phyloP scores from a whole-genome alignment of 192 early-diverging fungal genomes.

The Piromyces finnis region DNA sequence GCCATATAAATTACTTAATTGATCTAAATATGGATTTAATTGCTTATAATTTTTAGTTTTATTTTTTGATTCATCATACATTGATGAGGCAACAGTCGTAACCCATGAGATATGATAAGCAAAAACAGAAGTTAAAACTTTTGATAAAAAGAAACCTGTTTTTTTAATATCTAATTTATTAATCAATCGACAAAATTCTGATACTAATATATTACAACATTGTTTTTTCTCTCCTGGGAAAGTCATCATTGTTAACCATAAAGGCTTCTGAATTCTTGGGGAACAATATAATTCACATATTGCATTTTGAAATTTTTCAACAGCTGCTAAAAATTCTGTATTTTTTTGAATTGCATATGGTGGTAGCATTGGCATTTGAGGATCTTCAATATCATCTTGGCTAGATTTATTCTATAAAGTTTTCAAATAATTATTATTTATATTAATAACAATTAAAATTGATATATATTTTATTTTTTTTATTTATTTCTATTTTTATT shows the following conservation, averaged over 20 bases:
- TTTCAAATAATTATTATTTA: no score
- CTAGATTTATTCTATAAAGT: not conserved
- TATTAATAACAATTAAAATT: no score
- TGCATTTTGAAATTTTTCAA: slow-evolving; percentile 3
- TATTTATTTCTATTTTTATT: no score
- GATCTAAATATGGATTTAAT: slow-evolving; percentile 8
- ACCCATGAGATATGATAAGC: slow-evolving; percentile 8
- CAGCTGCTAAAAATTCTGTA: not conserved
- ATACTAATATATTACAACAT: slow-evolving; percentile 1
- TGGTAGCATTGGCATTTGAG: not conserved
- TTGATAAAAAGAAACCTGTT: slow-evolving; percentile 5
- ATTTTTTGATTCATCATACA: not conserved
- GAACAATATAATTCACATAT: slow-evolving; percentile 1
- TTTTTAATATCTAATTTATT: not conserved
- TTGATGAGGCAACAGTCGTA: slow-evolving; percentile 5
- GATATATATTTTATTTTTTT: no score
- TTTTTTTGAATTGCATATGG: not conserved
- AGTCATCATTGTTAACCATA: slow-evolving; percentile 10
- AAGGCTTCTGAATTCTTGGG: slow-evolving; percentile 7
- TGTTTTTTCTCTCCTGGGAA: slow-evolving; percentile 1
- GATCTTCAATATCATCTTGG: not conserved
- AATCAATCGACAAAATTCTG: not conserved
- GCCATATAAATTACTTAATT: slow-evolving; percentile 9
- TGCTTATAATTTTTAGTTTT: not conserved
- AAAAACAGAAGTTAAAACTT: slow-evolving; percentile 2